Conservation (phyloP, 345 rosid species). For the Arabis hirsuta region DNA sequence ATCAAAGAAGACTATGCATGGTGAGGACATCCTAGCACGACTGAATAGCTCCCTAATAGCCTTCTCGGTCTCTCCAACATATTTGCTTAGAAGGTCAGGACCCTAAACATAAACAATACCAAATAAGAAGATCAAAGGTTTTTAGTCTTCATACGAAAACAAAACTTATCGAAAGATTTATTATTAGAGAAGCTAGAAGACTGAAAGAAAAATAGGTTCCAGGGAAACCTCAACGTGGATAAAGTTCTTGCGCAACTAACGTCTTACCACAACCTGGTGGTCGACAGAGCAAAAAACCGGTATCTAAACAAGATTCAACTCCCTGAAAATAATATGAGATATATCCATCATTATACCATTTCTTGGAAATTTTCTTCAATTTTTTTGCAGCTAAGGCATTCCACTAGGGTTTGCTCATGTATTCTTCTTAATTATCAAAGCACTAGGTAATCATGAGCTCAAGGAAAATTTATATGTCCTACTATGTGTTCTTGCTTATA, state of each 20-base stretch:
- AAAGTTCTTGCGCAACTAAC: constrained; percentile 83
- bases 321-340: constrained; percentile 1
- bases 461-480: too few relatives aligned
- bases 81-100: constrained; percentile 78
- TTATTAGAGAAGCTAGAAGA: background rate
- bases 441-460: background rate
- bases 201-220: background rate
- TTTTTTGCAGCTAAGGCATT: too few relatives aligned
- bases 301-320: constrained; percentile 47
- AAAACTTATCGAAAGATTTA: too few relatives aligned
- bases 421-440: background rate
- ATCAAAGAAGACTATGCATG: constrained; percentile 73
- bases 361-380: too few relatives aligned
- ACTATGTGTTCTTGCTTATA: background rate
- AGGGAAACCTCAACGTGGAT: constrained; percentile 68
- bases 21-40: constrained; percentile 71
- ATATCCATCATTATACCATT: background rate
- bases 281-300: constrained; percentile 82
- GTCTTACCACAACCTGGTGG: constrained; percentile 96
- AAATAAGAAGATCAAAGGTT: background rate
- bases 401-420: background rate
- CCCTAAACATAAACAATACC: constrained; percentile 49
- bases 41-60: constrained; percentile 62
- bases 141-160: too few relatives aligned
- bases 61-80: constrained; percentile 88